Base-by-base conservation (phyloP, 2,329 filamentous ascomycete species). In the Fusarium citri region DNA sequence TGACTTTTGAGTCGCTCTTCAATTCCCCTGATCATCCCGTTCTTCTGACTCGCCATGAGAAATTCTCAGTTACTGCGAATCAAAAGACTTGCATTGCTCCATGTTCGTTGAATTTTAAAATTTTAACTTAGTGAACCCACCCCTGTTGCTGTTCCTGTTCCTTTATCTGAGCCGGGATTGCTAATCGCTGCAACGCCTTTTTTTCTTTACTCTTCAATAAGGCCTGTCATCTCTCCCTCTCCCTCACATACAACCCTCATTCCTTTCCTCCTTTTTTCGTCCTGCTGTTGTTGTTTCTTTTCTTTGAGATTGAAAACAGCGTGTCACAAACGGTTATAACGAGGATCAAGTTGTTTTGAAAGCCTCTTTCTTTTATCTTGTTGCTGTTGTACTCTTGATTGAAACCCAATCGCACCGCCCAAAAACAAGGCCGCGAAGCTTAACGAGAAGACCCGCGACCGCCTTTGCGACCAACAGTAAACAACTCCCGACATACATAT, bases 91-190 rank as follows among this genome's bases (percentile, higher is more conserved):
- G 49, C n/a, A 18, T 46, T 46, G 23, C 18, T 47, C 25, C 45
- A 47, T 26, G 11, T 42, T 26, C 31, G 49, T 42, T 53, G 23
- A 41, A 41, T 28, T 53, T 28, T 34, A 25, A 20, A 53, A 40
- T n/a, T 37, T 37, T n/a, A 51, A 28, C 14, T 42, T 42, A 42
- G 49, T 40, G 20, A 26, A n/a, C 16, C 26, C 34, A 28, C 62
- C 69, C 68, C 55, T 60, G 66, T 49, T 22, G 26, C 20, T 25
- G n/a, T 22, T 37, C 47, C 18, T 43, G 47, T 61, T 60, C 46
- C 49, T 43, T 43, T 71, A 50, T 43, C 59, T 59, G 63, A 59
- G 50, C 71, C 62, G 49, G 72, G 64, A 69, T 75, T 74, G 59
- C 58, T 67, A 63, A 69, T 72, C 58, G 43, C 37, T 55, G 37